These are phyloP conservation scores for Fusarium pseudograminearum DNA, from an alignment of 2,329 filamentous ascomycete species.

Conservation along the genomic window DNA sequence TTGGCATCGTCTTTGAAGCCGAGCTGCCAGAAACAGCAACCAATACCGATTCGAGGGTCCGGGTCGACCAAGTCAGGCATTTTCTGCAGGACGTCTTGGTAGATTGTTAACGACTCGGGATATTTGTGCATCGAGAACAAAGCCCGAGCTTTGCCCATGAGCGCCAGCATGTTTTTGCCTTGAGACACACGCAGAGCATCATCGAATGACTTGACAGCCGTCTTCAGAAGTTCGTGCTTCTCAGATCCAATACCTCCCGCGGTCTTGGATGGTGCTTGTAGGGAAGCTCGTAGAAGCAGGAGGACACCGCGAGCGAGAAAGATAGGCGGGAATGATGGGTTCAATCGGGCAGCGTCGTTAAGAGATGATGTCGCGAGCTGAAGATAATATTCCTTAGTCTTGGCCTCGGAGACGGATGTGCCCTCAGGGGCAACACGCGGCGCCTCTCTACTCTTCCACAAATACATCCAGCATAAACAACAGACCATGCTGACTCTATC, in stretches of 20 bases:
- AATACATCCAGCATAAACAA: constrained; percentile 89
- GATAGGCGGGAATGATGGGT: constrained; percentile 90
- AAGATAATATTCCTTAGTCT: constrained; percentile 93
- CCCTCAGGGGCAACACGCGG: constrained; percentile 72
- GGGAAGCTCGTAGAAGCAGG: constrained; percentile 86
- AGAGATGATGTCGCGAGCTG: constrained; percentile 90
- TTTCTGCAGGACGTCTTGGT: constrained; percentile 87
- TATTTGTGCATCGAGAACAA: constrained; percentile 89
- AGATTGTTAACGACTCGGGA: constrained; percentile 82
- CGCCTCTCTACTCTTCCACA: constrained; percentile 89
- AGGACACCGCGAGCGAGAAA: constrained; percentile 92
- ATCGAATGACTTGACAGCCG: constrained; percentile 93
- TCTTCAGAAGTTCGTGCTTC: constrained; percentile 81
- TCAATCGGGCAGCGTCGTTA: constrained; percentile 95
- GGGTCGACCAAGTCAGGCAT: constrained; percentile 91
- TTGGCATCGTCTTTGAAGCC: constrained; percentile 95
- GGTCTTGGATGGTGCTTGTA: constrained; percentile 79
- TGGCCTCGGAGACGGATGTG: constrained; percentile 74
- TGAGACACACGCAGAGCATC: constrained; percentile 88
- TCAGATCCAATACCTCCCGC: constrained; percentile 77
- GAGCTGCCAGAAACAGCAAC: constrained; percentile 96
- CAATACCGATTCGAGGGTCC: constrained; percentile 94
- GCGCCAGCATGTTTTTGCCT: constrained; percentile 89
- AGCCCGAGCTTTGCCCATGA: constrained; percentile 89
- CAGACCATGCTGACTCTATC: constrained; percentile 88